Base-by-base conservation (phyloP, 1,284 basidiomycete species). In the Taiwanofungus camphoratus region DNA sequence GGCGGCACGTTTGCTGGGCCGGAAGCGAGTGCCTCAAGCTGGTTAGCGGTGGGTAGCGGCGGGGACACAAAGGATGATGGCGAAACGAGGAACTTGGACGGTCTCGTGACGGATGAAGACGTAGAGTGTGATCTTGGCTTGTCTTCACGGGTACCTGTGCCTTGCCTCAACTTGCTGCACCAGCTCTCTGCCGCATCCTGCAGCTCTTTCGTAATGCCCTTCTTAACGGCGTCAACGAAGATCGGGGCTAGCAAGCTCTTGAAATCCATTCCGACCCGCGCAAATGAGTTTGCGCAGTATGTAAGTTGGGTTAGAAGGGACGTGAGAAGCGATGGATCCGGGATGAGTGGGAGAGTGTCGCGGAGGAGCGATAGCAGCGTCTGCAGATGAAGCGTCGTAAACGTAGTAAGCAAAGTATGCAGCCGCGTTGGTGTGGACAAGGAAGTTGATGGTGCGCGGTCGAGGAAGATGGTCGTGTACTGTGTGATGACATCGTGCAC, bases 401-500 rank as follows among this genome's bases (percentile, higher is more conserved):
- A 76, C 7, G 73, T 71, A 4, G 76, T 72, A 12, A 85, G 67
- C 23, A 86, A 61, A 15, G 71, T 65, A 40, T 70, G 71, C 7
- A 78, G 55, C 26, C 52, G 53, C 9, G 54, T 29, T 2, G 49
- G 57, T 43, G 31, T 58, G 24, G 22, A 48, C 39, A 29, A 39
- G 36, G 48, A 53, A 16, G 48, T 51, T 48, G 48, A 52, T 44
- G 44, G 46, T 12, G 47, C 50, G 30, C 76, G 75, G 49, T 90
- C 86, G 39, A 93, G 77, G 64, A 98, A 97, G 49, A 97, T 91
- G 30, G 91, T 83, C 2, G 83, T 77, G 56, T 84, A 96, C 62
- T 96, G 92, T 13, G 84, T 86, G 51, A 95, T 76, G 53, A 94
- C 82, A 60, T 98, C 93, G 63, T 93, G 87, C 19, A 93, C 84